Conservation (phyloP, 805 yeast species). For the Wickerhamiella allomyrinae region DNA sequence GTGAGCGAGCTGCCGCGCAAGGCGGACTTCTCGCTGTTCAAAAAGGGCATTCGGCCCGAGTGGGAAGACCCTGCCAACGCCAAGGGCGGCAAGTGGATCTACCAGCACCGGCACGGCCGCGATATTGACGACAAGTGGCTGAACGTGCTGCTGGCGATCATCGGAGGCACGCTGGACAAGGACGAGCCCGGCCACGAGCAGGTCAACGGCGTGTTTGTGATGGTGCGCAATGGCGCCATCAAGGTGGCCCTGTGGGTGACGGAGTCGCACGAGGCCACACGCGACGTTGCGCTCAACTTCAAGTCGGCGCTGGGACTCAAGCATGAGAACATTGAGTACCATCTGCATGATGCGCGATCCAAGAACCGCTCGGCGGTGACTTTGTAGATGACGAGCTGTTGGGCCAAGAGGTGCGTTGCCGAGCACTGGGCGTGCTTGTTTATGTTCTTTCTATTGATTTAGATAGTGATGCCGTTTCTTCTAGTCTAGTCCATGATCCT, state of each 20-base stretch:
- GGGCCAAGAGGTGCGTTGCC: too few species aligned
- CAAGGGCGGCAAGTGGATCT: slow-evolving; percentile 91
- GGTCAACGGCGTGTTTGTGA: slow-evolving; percentile 88
- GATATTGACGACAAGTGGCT: slow-evolving; percentile 87
- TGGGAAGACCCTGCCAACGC: slow-evolving; percentile 90
- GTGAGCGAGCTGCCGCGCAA: slow-evolving; percentile 81
- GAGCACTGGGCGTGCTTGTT: too few species aligned
- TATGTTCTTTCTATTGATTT: too few species aligned
- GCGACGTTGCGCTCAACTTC: slow-evolving; percentile 71
- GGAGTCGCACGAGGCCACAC: slow-evolving; percentile 39
- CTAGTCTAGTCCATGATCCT: too few species aligned
- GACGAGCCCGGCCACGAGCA: slow-evolving; percentile 68
- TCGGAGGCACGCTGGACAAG: slow-evolving; percentile 89
- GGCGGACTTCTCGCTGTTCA: slow-evolving; percentile 90
- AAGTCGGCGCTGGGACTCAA: slow-evolving; percentile 60
- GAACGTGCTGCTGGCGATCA: slow-evolving; percentile 51
- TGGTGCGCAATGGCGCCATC: slow-evolving; percentile 67
- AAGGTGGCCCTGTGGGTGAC: slow-evolving; percentile 91
- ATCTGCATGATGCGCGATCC: slow-evolving; percentile 36
- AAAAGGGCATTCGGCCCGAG: slow-evolving; percentile 89
- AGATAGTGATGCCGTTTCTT: too few species aligned
- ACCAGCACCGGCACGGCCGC: slow-evolving; percentile 37
- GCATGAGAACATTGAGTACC: slow-evolving; percentile 67
- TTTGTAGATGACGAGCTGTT: slow-evolving; percentile 7
- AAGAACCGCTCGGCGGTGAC: slow-evolving; percentile 10